Evolutionary conservation across 768 basidiomycete species (phyloP).

Genomic region (Rubroboletus satanas): DNA sequence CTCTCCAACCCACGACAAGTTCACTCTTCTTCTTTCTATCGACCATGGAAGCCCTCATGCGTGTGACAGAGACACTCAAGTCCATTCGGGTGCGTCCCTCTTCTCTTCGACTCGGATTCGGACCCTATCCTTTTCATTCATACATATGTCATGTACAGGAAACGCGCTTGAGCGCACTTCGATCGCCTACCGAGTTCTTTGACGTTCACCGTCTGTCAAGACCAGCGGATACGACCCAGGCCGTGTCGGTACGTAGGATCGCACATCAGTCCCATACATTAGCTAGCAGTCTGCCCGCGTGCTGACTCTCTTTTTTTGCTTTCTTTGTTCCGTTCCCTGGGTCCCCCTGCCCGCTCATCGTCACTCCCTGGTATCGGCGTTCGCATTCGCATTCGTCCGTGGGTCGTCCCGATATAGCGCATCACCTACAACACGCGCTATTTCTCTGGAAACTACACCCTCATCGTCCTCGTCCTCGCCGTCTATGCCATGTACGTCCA

Average conservation of each 20-base stretch:
- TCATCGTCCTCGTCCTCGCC: constrained; percentile 72
- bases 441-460: constrained; percentile 87
- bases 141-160: constrained; percentile 46
- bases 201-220: constrained; percentile 80
- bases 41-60: constrained; percentile 62
- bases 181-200: constrained; percentile 75
- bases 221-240: constrained; percentile 76
- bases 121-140: background rate
- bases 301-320: background rate
- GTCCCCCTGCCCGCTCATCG: too few species aligned
- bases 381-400: background rate
- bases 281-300: background rate
- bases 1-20: background rate
- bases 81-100: constrained; percentile 56
- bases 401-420: constrained; percentile 46
- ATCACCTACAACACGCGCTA: constrained; percentile 94
- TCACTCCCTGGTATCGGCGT: too few species aligned
- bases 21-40: background rate
- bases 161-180: constrained; percentile 70
- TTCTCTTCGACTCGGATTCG: background rate
- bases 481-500: constrained; percentile 76
- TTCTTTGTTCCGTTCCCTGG: background rate
- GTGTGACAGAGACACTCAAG: constrained; percentile 65
- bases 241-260: constrained; percentile 56
- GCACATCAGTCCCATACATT: background rate